Evolutionary conservation across 305 asterid genomes (phyloP).

Genomic region (Withania somnifera): DNA sequence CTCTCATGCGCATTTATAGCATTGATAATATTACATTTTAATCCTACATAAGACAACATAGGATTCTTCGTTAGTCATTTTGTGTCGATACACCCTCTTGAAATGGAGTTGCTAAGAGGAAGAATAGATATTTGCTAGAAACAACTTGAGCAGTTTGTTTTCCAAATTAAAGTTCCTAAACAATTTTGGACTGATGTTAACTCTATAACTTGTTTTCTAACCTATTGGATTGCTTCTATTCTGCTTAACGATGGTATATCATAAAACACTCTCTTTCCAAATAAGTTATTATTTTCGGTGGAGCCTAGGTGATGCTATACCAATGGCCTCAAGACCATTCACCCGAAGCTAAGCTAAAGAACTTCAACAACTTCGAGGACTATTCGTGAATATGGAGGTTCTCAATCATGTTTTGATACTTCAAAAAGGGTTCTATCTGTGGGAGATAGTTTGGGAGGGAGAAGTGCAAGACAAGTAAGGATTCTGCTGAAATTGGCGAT

Average conservation of each 20-base stretch:
- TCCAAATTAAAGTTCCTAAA: neutral
- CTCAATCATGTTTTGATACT: no score
- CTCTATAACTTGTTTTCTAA: neutral
- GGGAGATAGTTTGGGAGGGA: no score
- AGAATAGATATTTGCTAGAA: neutral
- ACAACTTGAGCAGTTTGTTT: neutral
- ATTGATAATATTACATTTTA: neutral
- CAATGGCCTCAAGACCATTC: no score
- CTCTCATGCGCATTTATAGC: neutral
- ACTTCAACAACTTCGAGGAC: no score
- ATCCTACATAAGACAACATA: neutral
- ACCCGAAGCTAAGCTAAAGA: no score
- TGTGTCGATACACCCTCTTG: neutral
- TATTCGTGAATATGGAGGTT: no score
- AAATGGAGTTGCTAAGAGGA: neutral
- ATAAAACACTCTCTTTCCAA: neutral
- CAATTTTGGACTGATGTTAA: neutral
- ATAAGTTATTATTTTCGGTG: neutral
- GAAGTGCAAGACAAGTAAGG: no score
- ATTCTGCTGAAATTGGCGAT: no score
- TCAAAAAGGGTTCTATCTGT: no score
- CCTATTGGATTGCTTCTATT: no score
- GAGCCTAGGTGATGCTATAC: no score
- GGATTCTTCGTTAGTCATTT: neutral
- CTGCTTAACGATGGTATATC: neutral